phyloP scores from a whole-genome alignment of 2,329 filamentous ascomycete genomes.

The Aspergillus quadricinctus region DNA sequence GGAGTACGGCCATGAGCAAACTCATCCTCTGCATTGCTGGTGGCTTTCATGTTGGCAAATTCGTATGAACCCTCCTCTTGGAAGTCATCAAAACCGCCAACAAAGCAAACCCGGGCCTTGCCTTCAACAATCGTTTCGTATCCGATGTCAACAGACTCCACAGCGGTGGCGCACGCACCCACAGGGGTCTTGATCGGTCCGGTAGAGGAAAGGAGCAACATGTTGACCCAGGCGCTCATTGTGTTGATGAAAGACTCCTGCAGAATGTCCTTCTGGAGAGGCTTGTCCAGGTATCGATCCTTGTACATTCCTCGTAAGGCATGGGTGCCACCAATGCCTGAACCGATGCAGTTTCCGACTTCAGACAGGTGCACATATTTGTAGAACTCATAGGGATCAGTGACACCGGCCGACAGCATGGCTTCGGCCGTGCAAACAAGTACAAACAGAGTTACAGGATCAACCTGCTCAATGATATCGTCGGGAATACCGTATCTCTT shows the following conservation, averaged over 20 bases:
- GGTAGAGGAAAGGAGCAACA: constrained; percentile 94
- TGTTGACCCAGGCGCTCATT: constrained; percentile 99
- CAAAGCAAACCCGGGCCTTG: constrained; percentile 95
- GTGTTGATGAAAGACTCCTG: constrained; percentile 99
- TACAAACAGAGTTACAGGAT: constrained; percentile 91
- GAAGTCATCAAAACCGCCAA: constrained; percentile 99
- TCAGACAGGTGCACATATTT: constrained; percentile 98
- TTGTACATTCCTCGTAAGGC: constrained; percentile 98
- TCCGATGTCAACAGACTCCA: constrained; percentile 95
- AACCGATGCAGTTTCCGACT: constrained; percentile 96
- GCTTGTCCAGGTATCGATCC: constrained; percentile 93
- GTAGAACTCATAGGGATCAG: constrained; percentile 99
- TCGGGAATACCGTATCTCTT: constrained; percentile 95
- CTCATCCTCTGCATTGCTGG: constrained; percentile 90
- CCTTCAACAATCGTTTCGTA: constrained; percentile 98
- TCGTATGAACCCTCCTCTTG: constrained; percentile 98
- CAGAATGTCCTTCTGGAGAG: constrained; percentile 96
- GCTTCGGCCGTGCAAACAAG: constrained; percentile 91
- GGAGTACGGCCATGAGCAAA: constrained; percentile 93
- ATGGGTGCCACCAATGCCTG: constrained; percentile 91
- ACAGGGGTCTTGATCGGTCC: constrained; percentile 98
- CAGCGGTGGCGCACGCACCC: constrained; percentile 92
- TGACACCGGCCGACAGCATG: constrained; percentile 88
- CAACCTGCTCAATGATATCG: constrained; percentile 95
- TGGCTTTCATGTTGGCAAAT: constrained; percentile 99